Conservation (phyloP, 78 protist genomes). For the Dictyostelium brefeldianum region DNA sequence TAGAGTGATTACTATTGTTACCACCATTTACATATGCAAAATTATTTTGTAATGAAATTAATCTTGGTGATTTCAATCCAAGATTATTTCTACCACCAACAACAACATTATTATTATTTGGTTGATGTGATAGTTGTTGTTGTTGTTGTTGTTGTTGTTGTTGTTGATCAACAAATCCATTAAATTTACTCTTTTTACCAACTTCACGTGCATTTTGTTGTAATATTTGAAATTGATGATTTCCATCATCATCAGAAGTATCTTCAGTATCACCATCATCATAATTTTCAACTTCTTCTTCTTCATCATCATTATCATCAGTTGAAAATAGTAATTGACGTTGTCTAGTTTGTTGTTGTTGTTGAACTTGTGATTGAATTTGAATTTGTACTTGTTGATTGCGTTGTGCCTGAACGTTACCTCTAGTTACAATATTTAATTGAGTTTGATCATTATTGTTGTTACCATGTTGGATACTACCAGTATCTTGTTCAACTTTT, state of each 20-base stretch:
- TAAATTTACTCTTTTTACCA: too few species aligned
- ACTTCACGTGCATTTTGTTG: not conserved
- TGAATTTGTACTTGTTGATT: too few species aligned
- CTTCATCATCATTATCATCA: not conserved
- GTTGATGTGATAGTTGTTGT: not conserved
- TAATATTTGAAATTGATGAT: not conserved
- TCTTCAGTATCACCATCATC: not conserved
- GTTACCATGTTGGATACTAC: not conserved
- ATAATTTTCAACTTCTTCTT: not conserved
- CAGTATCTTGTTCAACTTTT: not conserved
- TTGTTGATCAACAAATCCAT: not conserved
- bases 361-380: too few species aligned
- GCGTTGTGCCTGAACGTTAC: too few species aligned
- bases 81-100: not conserved
- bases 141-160: not conserved
- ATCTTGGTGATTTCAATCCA: not conserved
- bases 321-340: not conserved
- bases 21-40: too few species aligned
- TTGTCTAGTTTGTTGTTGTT: not conserved
- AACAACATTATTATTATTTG: not conserved
- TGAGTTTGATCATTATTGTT: not conserved
- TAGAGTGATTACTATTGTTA: not conserved
- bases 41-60: too few species aligned
- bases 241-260: not conserved
- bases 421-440: not conserved